phyloP scores from a whole-genome alignment of 768 basidiomycete species.

The Antrodiella citrinella region DNA sequence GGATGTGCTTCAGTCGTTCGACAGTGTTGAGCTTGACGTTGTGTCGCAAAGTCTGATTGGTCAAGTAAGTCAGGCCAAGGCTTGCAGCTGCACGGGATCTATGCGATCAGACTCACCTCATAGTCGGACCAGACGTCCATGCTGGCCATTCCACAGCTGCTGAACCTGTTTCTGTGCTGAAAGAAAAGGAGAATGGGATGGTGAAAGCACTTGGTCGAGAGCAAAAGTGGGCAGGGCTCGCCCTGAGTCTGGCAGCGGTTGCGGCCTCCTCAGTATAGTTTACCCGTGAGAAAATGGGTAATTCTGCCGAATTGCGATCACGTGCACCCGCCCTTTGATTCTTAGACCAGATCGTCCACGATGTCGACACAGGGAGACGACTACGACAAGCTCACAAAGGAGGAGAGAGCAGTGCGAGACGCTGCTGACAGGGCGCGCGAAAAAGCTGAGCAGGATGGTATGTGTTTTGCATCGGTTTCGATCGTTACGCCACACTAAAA shows the following conservation, averaged over 20 bases:
- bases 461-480: constrained; percentile 14
- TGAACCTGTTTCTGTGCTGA: background rate
- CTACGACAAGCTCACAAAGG: constrained; percentile 69
- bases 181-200: constrained; percentile 1
- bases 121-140: constrained; percentile 63
- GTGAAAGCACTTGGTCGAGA: background rate
- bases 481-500: constrained; percentile 3
- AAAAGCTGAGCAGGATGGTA: constrained; percentile 78
- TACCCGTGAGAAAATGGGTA: background rate
- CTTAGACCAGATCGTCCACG: constrained; percentile 12
- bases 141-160: constrained; percentile 45
- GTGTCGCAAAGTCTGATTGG: constrained; percentile 57
- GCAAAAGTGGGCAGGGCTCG: background rate
- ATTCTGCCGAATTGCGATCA: constrained; percentile 9
- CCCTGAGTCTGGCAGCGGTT: background rate
- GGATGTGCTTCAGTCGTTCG: constrained; percentile 77
- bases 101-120: constrained; percentile 41
- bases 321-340: constrained; percentile 17
- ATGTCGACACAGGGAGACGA: constrained; percentile 37
- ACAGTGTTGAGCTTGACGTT: constrained; percentile 73
- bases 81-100: background rate
- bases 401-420: constrained; percentile 71
- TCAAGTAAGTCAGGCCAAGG: too few species aligned
- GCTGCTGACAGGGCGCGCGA: constrained; percentile 62
- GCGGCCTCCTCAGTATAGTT: background rate